phyloP scores from a whole-genome alignment of 2,329 filamentous ascomycete genomes.

The Colletotrichum lentis region DNA sequence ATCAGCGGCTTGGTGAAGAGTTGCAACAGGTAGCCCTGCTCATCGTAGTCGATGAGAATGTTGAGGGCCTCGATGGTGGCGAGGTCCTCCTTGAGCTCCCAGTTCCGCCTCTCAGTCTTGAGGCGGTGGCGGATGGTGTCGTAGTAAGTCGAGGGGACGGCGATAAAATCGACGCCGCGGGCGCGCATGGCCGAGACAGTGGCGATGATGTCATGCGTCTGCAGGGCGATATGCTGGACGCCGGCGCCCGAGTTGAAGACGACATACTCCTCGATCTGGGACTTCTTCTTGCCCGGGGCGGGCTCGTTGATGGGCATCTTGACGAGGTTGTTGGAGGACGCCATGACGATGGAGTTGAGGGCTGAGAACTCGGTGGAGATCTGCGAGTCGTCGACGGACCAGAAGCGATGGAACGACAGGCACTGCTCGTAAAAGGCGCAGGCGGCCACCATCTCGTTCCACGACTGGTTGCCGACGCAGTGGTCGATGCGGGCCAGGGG shows the following conservation, averaged over 20 bases:
- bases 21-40: slow-evolving; percentile 82
- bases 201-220: slow-evolving; percentile 80
- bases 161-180: slow-evolving; percentile 93
- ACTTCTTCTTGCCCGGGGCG: slow-evolving; percentile 86
- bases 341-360: slow-evolving; percentile 89
- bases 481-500: slow-evolving; percentile 84
- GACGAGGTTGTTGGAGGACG: slow-evolving; percentile 81
- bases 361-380: slow-evolving; percentile 94
- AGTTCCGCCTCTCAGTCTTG: slow-evolving; percentile 66
- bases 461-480: slow-evolving; percentile 96
- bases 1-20: slow-evolving; percentile 87
- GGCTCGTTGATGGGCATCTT: slow-evolving; percentile 99
- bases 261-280: slow-evolving; percentile 93
- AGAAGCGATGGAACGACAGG: slow-evolving; percentile 95
- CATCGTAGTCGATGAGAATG: slow-evolving; percentile 95
- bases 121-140: slow-evolving; percentile 77
- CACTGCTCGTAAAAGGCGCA: slow-evolving; percentile 83
- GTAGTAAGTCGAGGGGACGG: slow-evolving; percentile 88
- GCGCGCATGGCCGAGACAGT: slow-evolving; percentile 80
- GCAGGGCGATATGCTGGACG: slow-evolving; percentile 92
- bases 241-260: slow-evolving; percentile 89
- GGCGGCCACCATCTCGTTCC: slow-evolving; percentile 81
- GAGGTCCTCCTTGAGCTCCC: slow-evolving; percentile 80
- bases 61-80: slow-evolving; percentile 78
- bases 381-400: slow-evolving; percentile 92